A percentile compares a stretch with the other conserved stretches of the same genome.
Conservation (phyloP, 2,329 filamentous ascomycete species). For the Cercospora sp. region DNA sequence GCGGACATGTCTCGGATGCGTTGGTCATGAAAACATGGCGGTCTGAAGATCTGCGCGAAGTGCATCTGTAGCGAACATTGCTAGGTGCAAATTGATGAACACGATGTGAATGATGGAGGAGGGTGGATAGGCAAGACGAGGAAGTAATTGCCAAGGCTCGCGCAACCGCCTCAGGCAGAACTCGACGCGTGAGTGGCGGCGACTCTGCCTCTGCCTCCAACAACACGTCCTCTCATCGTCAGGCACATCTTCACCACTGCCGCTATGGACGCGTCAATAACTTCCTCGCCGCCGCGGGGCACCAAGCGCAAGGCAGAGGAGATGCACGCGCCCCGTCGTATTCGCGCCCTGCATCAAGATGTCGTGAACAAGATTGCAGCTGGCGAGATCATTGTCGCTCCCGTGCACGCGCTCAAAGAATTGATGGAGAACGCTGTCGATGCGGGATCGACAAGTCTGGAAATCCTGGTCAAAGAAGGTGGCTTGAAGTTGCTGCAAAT, state of each 20-base stretch:
- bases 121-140: background rate
- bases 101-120: background rate
- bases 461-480: conserved; percentile 91
- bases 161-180: background rate
- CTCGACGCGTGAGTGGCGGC: background rate
- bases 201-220: background rate
- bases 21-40: no score
- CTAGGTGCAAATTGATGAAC: background rate
- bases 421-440: conserved; percentile 96
- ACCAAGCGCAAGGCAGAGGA: conserved; percentile 40
- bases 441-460: conserved; percentile 87
- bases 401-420: conserved; percentile 93
- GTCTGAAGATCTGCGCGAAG: background rate
- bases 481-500: conserved; percentile 94
- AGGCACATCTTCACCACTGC: background rate
- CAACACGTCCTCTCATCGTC: background rate
- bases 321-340: conserved; percentile 46
- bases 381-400: conserved; percentile 96
- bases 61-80: background rate
- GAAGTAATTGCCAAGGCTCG: background rate
- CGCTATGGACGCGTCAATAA: conserved; percentile 10
- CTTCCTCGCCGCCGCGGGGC: conserved; percentile 34
- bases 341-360: conserved; percentile 80
- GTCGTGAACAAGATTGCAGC: conserved; percentile 99
- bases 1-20: no score